Percentiles rank a stretch among this genome's conserved stretches.
phyloP scores from a whole-genome alignment of 2,329 filamentous ascomycete genomes.

The Aureobasidium sp. region DNA sequence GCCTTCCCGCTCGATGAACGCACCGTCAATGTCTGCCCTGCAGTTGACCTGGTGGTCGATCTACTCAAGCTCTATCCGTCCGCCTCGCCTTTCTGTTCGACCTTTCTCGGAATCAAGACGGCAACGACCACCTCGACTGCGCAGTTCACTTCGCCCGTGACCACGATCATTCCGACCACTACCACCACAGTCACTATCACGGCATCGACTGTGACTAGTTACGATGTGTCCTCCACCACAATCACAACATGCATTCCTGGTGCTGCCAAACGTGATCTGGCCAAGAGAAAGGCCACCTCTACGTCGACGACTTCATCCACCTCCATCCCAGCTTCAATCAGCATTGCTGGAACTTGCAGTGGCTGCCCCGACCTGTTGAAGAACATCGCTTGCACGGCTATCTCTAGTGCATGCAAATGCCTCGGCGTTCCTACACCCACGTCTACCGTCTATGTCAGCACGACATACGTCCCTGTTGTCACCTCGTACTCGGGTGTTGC shows the following conservation, averaged over 20 bases:
- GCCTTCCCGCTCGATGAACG: not conserved
- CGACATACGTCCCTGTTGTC: not conserved
- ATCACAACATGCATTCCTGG: not conserved
- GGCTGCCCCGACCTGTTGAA: not conserved
- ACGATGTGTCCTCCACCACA: conserved; percentile 1
- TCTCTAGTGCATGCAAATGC: not conserved
- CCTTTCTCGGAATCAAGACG: conserved; percentile 12
- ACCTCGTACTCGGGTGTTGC: not conserved
- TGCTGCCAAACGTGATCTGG: not conserved
- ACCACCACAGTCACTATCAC: not conserved
- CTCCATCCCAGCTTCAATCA: conserved; percentile 1
- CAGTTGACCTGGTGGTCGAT: not conserved
- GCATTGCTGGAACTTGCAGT: not conserved
- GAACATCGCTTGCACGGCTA: not conserved
- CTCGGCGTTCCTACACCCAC: not conserved
- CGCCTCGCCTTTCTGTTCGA: conserved; percentile 17
- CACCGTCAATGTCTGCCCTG: not conserved
- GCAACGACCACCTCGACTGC: conserved; percentile 5
- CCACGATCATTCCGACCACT: conserved; percentile 5
- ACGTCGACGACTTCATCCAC: conserved; percentile 15
- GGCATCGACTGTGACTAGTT: not conserved
- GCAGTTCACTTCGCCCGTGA: conserved; percentile 5
- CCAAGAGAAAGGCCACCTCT: conserved; percentile 12
- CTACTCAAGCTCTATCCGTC: not conserved
- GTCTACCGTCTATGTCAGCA: not conserved